These are phyloP conservation scores for Umbelopsis sp. DNA, from an alignment of 192 early-diverging fungal species.

Conservation along the genomic window DNA sequence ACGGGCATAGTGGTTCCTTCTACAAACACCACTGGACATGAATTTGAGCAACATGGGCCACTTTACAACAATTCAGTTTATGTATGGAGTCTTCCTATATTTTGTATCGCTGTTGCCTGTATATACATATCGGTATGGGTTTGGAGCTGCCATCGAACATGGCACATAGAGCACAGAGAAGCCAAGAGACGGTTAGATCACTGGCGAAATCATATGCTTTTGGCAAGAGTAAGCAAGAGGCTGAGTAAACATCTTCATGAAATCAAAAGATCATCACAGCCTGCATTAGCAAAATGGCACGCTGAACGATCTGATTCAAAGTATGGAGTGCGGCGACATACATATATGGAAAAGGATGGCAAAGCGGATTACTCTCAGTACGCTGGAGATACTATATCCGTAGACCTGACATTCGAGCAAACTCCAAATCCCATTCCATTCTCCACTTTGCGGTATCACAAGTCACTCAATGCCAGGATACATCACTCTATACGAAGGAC, in stretches of 20 bases:
- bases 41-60: neutral
- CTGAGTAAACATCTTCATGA: neutral
- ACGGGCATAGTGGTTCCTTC: neutral
- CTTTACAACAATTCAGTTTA: neutral
- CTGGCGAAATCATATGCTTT: constrained; percentile 1
- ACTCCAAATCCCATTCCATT: neutral
- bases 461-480: neutral
- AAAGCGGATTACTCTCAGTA: constrained; percentile 7
- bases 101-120: neutral
- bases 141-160: neutral
- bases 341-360: neutral
- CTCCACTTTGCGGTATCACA: neutral
- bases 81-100: neutral
- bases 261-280: neutral
- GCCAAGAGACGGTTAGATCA: neutral
- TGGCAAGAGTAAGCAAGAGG: neutral
- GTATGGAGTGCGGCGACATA: neutral
- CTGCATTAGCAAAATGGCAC: neutral
- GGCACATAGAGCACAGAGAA: neutral
- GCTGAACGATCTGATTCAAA: neutral
- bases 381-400: neutral
- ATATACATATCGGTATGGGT: neutral
- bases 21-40: neutral
- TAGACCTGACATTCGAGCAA: neutral
- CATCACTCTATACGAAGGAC: neutral